These are phyloP conservation scores for Aspergillus tubingensis DNA, from an alignment of 2,329 filamentous ascomycete species.

Conservation along the genomic window DNA sequence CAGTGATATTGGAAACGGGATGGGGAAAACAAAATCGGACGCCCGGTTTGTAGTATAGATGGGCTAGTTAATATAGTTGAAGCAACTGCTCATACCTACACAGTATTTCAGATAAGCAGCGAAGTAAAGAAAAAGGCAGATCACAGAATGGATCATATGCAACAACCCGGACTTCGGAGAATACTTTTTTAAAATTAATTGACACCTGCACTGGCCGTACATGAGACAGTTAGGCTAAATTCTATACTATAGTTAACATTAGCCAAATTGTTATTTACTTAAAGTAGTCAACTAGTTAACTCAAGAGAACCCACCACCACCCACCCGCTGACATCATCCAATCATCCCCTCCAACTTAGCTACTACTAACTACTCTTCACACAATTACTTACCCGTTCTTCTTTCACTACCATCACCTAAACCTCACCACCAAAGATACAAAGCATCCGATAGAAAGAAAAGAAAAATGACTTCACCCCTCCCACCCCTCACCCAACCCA, in stretches of 20 bases:
- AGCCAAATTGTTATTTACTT: too few relatives aligned
- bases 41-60: conserved; percentile 23
- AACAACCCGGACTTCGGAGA: too few relatives aligned
- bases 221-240: too few relatives aligned
- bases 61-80: conserved; percentile 12
- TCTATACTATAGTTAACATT: too few relatives aligned
- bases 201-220: too few relatives aligned
- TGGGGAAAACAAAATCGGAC: background rate
- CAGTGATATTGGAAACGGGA: background rate
- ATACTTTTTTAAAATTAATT: too few relatives aligned
- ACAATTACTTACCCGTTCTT: conserved; percentile 10
- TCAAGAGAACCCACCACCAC: background rate
- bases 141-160: too few relatives aligned
- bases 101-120: too few relatives aligned
- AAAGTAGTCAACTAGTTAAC: background rate
- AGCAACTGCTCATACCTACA: too few relatives aligned
- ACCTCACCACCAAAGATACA: conserved; percentile 58
- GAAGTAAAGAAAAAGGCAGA: too few relatives aligned
- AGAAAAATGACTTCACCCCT: conserved; percentile 16
- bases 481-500: conserved; percentile 4
- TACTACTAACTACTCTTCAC: background rate
- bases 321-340: conserved; percentile 34
- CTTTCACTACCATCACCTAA: conserved; percentile 64
- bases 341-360: conserved; percentile 4
- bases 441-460: background rate